These are phyloP conservation scores for Daldinia sp. DNA, from an alignment of 2,329 filamentous ascomycete genomes.

Conservation along the genomic window DNA sequence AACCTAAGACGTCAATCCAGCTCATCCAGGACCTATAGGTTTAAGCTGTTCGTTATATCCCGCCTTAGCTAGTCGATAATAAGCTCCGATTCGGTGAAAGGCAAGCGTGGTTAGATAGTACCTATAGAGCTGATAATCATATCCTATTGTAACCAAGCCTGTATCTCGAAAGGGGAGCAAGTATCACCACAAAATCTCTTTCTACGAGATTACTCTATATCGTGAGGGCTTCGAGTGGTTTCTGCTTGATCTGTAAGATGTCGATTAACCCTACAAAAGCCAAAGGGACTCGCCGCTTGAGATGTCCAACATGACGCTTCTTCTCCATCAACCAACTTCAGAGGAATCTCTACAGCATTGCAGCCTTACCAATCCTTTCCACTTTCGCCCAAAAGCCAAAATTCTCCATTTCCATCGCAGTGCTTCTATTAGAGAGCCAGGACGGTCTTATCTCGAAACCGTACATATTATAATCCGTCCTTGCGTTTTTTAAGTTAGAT, in stretches of 20 bases:
- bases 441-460: slow-evolving; percentile 8
- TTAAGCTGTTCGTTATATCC: slow-evolving; percentile 43
- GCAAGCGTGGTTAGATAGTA: slow-evolving; percentile 24
- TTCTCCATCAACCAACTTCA: slow-evolving; percentile 31
- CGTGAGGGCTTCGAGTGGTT: slow-evolving; percentile 34
- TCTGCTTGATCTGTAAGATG: slow-evolving; percentile 30
- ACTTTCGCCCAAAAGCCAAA: slow-evolving; percentile 22
- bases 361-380: slow-evolving; percentile 37
- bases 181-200: slow-evolving; percentile 28
- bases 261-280: slow-evolving; percentile 44
- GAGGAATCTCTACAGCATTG: slow-evolving; percentile 35
- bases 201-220: slow-evolving; percentile 35
- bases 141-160: slow-evolving; percentile 33
- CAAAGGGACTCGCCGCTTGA: slow-evolving; percentile 38
- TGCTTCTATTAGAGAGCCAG: slow-evolving; percentile 17
- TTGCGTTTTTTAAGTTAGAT: slow-evolving; percentile 7
- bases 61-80: slow-evolving; percentile 39
- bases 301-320: slow-evolving; percentile 38
- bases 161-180: slow-evolving; percentile 36
- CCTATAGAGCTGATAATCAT: slow-evolving; percentile 37
- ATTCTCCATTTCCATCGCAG: slow-evolving; percentile 16
- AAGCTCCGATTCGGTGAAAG: slow-evolving; percentile 44
- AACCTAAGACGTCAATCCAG: slow-evolving; percentile 44
- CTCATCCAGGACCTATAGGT: slow-evolving; percentile 47
- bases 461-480: slow-evolving; percentile 8